Conservation (phyloP, 345 rosid species). For the Erysimum cheiranthoides region DNA sequence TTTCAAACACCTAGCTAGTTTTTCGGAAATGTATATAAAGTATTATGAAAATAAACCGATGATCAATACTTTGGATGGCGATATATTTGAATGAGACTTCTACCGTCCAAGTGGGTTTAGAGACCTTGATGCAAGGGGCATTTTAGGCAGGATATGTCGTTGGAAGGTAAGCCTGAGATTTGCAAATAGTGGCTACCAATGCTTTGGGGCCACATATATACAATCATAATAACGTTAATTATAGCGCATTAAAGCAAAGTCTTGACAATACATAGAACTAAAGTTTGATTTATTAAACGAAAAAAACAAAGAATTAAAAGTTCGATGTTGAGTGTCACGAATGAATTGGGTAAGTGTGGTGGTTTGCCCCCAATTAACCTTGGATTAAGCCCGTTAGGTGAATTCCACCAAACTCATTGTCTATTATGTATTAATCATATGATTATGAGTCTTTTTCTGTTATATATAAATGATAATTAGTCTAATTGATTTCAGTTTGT, state of each 20-base stretch:
- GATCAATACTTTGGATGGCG: conserved; percentile 22
- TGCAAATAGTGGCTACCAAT: conserved; percentile 44
- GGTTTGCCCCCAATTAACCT: conserved; percentile 35
- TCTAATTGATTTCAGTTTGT: not conserved
- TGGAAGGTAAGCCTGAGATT: conserved; percentile 39
- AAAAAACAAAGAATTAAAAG: conserved; percentile 34
- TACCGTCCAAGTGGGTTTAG: conserved; percentile 46
- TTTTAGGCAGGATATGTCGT: conserved; percentile 31
- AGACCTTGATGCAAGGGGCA: conserved; percentile 38
- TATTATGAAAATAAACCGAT: not conserved
- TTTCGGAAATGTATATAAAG: not conserved
- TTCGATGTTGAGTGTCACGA: conserved; percentile 44
- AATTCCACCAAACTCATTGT: conserved; percentile 40
- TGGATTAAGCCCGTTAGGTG: conserved; percentile 38
- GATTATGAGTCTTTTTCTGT: conserved; percentile 8
- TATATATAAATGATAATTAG: not conserved
- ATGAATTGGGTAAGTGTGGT: conserved; percentile 34
- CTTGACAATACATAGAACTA: conserved; percentile 46
- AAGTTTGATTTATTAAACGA: conserved; percentile 38
- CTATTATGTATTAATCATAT: conserved; percentile 31
- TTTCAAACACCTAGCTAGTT: not conserved
- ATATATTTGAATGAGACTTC: conserved; percentile 40
- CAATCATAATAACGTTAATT: conserved; percentile 37
- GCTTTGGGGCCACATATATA: conserved; percentile 37
- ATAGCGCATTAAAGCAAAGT: conserved; percentile 38